These are phyloP conservation scores for Kuraishia ogatae DNA, from an alignment of 805 yeast species.

Conservation along the genomic window DNA sequence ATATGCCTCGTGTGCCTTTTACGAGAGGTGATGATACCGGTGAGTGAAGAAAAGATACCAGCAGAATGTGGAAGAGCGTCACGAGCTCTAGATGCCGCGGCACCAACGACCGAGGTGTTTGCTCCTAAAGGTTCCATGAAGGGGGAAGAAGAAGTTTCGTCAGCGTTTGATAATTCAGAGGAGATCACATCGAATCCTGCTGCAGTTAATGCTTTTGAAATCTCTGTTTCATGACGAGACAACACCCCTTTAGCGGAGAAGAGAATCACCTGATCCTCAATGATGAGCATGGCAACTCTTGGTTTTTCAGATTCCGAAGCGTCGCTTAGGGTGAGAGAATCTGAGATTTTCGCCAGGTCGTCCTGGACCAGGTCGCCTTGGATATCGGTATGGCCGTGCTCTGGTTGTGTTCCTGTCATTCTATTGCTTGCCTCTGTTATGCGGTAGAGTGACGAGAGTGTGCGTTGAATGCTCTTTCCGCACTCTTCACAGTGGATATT, in stretches of 20 bases:
- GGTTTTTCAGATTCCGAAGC: slow-evolving; percentile 5
- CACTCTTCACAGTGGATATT: slow-evolving; percentile 54
- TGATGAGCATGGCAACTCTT: slow-evolving; percentile 13
- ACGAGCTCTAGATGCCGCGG: neutral
- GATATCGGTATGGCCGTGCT: slow-evolving; percentile 7
- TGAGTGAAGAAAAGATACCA: slow-evolving; percentile 10
- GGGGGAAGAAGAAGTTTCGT: neutral
- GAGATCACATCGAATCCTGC: slow-evolving; percentile 28
- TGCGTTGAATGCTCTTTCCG: slow-evolving; percentile 25
- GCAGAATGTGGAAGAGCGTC: slow-evolving; percentile 3
- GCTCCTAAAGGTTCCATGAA: neutral
- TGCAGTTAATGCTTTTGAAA: slow-evolving; percentile 19
- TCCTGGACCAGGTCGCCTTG: slow-evolving; percentile 7
- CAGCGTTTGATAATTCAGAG: slow-evolving; percentile 8
- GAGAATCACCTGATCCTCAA: slow-evolving; percentile 20
- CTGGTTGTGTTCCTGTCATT: slow-evolving; percentile 6
- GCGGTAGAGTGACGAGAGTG: slow-evolving; percentile 13
- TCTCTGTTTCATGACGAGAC: slow-evolving; percentile 13
- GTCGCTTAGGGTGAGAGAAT: slow-evolving; percentile 1
- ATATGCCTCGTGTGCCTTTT: slow-evolving; percentile 24
- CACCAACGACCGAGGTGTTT: neutral
- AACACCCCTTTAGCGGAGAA: slow-evolving; percentile 13
- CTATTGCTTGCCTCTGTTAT: neutral
- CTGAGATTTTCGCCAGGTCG: neutral
- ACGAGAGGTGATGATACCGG: slow-evolving; percentile 11